These are phyloP conservation scores for Ustilago xerochloae DNA, from an alignment of 1,284 basidiomycete genomes.

Conservation along the genomic window DNA sequence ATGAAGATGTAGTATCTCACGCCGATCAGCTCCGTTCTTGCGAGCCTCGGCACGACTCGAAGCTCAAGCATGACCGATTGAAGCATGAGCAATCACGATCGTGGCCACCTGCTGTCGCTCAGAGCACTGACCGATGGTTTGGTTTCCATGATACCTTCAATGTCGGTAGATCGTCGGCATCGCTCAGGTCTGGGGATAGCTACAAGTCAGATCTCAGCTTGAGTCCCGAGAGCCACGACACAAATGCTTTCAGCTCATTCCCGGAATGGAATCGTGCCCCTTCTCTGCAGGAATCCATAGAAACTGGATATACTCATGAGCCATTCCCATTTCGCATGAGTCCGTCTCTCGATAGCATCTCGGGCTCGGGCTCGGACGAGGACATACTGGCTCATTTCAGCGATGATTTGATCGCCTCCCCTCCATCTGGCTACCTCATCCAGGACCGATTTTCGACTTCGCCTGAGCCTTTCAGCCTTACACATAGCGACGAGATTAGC, in stretches of 20 bases:
- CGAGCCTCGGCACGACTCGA: too few species aligned
- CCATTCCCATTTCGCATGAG: neutral
- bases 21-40: neutral
- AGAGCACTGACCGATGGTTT: neutral
- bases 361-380: neutral
- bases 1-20: too few species aligned
- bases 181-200: neutral
- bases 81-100: neutral
- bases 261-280: neutral
- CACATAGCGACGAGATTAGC: too few species aligned
- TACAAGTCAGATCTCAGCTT: neutral
- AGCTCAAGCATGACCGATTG: neutral
- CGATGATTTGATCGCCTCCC: too few species aligned
- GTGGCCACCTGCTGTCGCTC: neutral
- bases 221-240: neutral
- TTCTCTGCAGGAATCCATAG: neutral
- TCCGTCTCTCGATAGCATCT: neutral
- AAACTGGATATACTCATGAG: neutral
- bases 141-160: neutral
- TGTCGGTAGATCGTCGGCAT: neutral
- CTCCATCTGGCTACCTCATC: too few species aligned
- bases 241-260: neutral
- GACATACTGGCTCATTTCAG: too few species aligned
- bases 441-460: neutral
- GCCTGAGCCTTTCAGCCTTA: neutral